A percentile compares a stretch with the other conserved stretches of the same genome.
phyloP scores from a whole-genome alignment of 2,329 filamentous ascomycete species.

The Leptodontidium sp. region DNA sequence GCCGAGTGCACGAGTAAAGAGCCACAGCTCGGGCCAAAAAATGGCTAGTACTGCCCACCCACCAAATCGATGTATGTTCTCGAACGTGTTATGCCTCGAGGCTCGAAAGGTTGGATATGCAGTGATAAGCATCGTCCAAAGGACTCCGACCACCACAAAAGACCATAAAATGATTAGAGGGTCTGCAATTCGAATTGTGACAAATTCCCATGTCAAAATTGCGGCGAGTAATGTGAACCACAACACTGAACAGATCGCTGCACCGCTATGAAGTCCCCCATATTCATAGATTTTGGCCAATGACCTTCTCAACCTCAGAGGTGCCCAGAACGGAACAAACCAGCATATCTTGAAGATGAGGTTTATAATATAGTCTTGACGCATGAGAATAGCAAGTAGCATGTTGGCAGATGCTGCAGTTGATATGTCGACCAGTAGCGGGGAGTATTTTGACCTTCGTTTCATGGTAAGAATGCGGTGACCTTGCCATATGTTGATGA shows the following conservation, averaged over 20 bases:
- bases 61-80: slow-evolving; percentile 63
- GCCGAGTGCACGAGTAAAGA: slow-evolving; percentile 44
- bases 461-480: slow-evolving; percentile 49
- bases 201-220: slow-evolving; percentile 38
- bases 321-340: slow-evolving; percentile 56
- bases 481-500: slow-evolving; percentile 56
- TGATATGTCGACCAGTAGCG: slow-evolving; percentile 36
- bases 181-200: slow-evolving; percentile 32
- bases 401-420: slow-evolving; percentile 52
- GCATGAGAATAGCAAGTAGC: slow-evolving; percentile 57
- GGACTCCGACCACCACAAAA: slow-evolving; percentile 51
- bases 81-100: slow-evolving; percentile 63
- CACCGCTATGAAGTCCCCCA: slow-evolving; percentile 61
- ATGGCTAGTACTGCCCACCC: slow-evolving; percentile 61
- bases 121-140: slow-evolving; percentile 57
- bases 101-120: slow-evolving; percentile 60
- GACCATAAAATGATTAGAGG: slow-evolving; percentile 36
- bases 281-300: slow-evolving; percentile 61
- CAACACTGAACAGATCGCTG: slow-evolving; percentile 56
- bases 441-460: slow-evolving; percentile 36
- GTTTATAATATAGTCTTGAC: slow-evolving; percentile 63
- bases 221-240: slow-evolving; percentile 56
- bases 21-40: slow-evolving; percentile 58
- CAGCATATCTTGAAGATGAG: slow-evolving; percentile 56
- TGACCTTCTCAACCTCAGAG: slow-evolving; percentile 56